Evolutionary conservation across 2,329 filamentous ascomycete species (phyloP).

Genomic region (Penicillium sp.): DNA sequence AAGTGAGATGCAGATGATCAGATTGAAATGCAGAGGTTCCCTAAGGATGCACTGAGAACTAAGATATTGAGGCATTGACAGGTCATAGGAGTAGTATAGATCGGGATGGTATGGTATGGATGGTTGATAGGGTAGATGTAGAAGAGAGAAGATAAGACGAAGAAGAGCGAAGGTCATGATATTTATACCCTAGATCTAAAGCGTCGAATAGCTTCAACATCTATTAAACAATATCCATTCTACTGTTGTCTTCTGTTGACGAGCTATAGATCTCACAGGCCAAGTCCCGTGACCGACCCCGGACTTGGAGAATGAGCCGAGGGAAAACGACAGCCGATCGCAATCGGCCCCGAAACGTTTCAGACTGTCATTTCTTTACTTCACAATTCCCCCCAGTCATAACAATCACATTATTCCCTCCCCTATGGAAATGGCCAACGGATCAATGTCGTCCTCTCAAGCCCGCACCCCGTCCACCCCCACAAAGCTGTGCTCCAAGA

Average conservation of each 20-base stretch:
- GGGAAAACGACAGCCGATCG: constrained; percentile 35
- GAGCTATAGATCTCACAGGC: constrained; percentile 4
- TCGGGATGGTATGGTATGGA: not conserved
- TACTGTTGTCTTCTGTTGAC: not conserved
- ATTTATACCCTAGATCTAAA: not conserved
- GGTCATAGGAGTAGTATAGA: not conserved
- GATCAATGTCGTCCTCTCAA: constrained; percentile 50
- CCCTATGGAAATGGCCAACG: constrained; percentile 32
- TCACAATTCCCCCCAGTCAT: not conserved
- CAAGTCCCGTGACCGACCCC: constrained; percentile 37
- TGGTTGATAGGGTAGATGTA: not conserved
- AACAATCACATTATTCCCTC: not conserved
- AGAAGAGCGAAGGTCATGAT: not conserved
- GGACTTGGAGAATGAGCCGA: constrained; percentile 35
- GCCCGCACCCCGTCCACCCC: constrained; percentile 69
- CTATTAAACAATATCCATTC: not conserved
- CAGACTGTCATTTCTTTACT: not conserved
- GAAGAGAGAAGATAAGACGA: not conserved
- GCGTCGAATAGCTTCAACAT: not conserved
- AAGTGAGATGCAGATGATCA: not conserved
- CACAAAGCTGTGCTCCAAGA: constrained; percentile 71
- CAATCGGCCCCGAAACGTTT: constrained; percentile 7
- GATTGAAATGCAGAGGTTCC: not conserved
- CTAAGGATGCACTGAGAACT: not conserved
- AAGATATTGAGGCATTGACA: not conserved